phyloP scores from a whole-genome alignment of 2,329 filamentous ascomycete species.

The Aspergillus sp. region DNA sequence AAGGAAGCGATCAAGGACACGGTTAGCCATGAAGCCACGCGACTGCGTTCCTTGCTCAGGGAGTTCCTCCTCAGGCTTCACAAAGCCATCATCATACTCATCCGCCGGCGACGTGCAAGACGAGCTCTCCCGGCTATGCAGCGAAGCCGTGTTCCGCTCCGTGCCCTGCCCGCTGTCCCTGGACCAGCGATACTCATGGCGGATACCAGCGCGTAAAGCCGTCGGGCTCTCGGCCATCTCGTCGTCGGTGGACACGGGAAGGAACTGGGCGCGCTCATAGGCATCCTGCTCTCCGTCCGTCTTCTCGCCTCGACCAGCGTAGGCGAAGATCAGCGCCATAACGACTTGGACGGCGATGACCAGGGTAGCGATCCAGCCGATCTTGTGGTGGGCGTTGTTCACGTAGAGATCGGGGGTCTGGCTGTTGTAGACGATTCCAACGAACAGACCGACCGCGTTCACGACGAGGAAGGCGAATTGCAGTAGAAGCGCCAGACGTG shows the following conservation, averaged over 20 bases:
- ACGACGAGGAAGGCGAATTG: slow-evolving; percentile 21
- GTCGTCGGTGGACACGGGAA: slow-evolving; percentile 60
- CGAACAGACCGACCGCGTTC: slow-evolving; percentile 21
- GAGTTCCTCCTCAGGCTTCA: slow-evolving; percentile 45
- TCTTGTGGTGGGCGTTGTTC: slow-evolving; percentile 26
- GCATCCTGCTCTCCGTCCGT: slow-evolving; percentile 17
- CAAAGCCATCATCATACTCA: slow-evolving; percentile 53
- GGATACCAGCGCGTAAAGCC: slow-evolving; percentile 38
- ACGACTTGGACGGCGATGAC: slow-evolving; percentile 69
- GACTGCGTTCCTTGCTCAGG: slow-evolving; percentile 39
- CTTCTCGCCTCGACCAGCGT: slow-evolving; percentile 51
- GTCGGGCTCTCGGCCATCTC: slow-evolving; percentile 53
- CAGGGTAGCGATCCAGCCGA: slow-evolving; percentile 71
- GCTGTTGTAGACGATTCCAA: slow-evolving; percentile 23
- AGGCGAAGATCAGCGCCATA: slow-evolving; percentile 64
- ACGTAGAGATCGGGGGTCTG: slow-evolving; percentile 23
- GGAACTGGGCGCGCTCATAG: slow-evolving; percentile 59
- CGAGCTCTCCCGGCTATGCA: slow-evolving; percentile 65
- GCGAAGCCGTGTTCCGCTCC: slow-evolving; percentile 66
- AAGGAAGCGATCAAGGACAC: slow-evolving; percentile 52
- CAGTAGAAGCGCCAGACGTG: slow-evolving; percentile 68
- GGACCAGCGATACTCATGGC: slow-evolving; percentile 58
- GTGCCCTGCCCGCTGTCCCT: slow-evolving; percentile 75
- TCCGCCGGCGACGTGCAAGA: slow-evolving; percentile 49
- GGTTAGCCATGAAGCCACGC: slow-evolving; percentile 47